Evolutionary conservation across 108 stramenopile genomes (phyloP), one percentile per base, ranked within the genome.

Genomic region (Phaeodactylum tricornutum): DNA sequence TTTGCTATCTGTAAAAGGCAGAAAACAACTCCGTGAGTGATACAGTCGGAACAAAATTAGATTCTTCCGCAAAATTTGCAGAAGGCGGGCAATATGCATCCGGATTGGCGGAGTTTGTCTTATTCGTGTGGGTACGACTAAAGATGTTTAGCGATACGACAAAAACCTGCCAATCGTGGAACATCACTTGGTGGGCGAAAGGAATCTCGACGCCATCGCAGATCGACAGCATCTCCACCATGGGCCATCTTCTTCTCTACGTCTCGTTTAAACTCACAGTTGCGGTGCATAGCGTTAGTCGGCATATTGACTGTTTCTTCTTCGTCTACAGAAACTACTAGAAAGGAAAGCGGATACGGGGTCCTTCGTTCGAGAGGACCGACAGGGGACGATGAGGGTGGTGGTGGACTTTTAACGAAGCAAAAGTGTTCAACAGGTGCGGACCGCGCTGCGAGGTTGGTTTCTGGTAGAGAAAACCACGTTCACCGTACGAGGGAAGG

Each of bases 1-100:
- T 83, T 99, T 99, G 61, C 94, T 66, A 83, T 91, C 73, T 74
- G 56, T 45, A 3, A 21, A 34, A 41, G 57, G 29, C 32, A n/a
- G 14, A 65, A 46, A 39, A 33, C 33, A 34, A 6, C 1, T 22
- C 26, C 14, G 33, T 34, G 9, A 14, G 14, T 34, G 33, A 14
- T 9, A 11, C 14, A 34, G 33, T 11, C 14, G 33, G 33, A 34
- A 34, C 33, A 14, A 34, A 14, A n/a, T n/a, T 34, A 34, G 33
- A 34, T 34, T 34, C 33, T 9, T 14, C 9, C 34, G 44, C 9
- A 8, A 12, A 9, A 2, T 42, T 42, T 15, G 40, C n/a, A 25
- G 6, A 51, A 11, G 21, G 9, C 50, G 11, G 41, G 25, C 21
- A 53, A 40, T 11, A 12, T 17, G 36, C 9, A 14, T 39, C n/a